Percentiles rank a stretch among this genome's conserved stretches.
phyloP scores from a whole-genome alignment of 441 rosid species.

The Sinapis alba region DNA sequence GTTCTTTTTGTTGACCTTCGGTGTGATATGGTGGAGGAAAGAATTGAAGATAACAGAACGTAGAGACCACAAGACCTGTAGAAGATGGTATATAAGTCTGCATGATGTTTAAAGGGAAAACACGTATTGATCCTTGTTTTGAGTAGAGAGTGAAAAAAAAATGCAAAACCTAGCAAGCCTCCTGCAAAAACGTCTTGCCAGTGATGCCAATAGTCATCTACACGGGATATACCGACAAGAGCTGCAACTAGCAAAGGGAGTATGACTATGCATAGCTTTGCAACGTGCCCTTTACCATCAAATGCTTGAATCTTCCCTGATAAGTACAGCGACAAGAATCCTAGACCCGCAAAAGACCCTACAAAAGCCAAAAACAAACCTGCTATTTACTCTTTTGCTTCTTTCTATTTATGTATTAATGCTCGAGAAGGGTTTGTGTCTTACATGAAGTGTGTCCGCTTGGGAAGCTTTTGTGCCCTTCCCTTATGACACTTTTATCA shows the following conservation, averaged over 20 bases:
- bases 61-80: conserved; percentile 63
- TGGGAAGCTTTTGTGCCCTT: conserved; percentile 96
- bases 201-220: conserved; percentile 97
- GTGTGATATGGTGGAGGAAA: conserved; percentile 77
- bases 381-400: not conserved
- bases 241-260: conserved; percentile 72
- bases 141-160: conserved; percentile 20
- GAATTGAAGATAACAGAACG: conserved; percentile 80
- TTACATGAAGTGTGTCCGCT: conserved; percentile 91
- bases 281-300: conserved; percentile 83
- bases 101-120: not conserved
- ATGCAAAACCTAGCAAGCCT: conserved; percentile 66
- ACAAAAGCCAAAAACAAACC: conserved; percentile 3
- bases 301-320: conserved; percentile 80
- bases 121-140: not conserved
- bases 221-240: conserved; percentile 86
- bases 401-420: no score
- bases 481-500: conserved; percentile 57
- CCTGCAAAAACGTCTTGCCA: conserved; percentile 97
- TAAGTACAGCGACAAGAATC: conserved; percentile 76
- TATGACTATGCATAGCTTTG: conserved; percentile 72
- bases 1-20: conserved; percentile 46
- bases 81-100: not conserved
- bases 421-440: conserved; percentile 25
- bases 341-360: conserved; percentile 90